Base-by-base conservation (phyloP, 495 filamentous ascomycete species). In the Lophium mytilinum region DNA sequence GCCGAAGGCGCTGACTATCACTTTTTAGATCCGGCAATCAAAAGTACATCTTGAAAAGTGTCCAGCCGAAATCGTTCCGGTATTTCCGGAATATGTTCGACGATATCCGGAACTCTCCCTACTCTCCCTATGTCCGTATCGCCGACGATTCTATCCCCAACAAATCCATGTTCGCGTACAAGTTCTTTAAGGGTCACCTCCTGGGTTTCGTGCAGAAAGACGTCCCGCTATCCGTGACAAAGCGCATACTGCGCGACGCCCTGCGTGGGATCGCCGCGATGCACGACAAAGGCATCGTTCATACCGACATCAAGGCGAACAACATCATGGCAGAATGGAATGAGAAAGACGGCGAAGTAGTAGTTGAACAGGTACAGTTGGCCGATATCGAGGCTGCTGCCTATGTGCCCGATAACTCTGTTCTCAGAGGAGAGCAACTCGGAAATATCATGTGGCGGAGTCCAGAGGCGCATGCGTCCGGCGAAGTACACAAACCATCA, bases 381-480 rank as follows among this genome's bases (percentile, higher is more conserved):
- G 57, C 41, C 34, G 57, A 60, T 55, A 40, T 78, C 7, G 74
- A 78, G 66, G 73, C 77, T 52, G 71, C 76, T 30, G 75, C 75
- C 9, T 69, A 73, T 53, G 70, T 79, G 11, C 64, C 67, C 35
- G 56, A 61, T 36, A 65, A 63, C 4, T 64, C 40, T 30, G 21
- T 63, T 51, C 71, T 73, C 52, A 41, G 67, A 10, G 69, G 67
- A 40, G 68, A 56, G 56, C 72, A 69, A 57, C 64, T 66, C 48
- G 72, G 71, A 37, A 75, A 72, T 51, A 62, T 58, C 63, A 72
- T 68, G 61, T 75, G 70, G 71, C 67, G 72, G 51, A 75, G 71
- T 63, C 72, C 71, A 24, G 71, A 75, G 58, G 71, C 71, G 19
- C 70, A 75, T 60, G 57, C 69, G 8, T 45, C 58, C 39, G 70